Conservation (phyloP, 306 rosid genomes). For the Cicer pinnatifidum region DNA sequence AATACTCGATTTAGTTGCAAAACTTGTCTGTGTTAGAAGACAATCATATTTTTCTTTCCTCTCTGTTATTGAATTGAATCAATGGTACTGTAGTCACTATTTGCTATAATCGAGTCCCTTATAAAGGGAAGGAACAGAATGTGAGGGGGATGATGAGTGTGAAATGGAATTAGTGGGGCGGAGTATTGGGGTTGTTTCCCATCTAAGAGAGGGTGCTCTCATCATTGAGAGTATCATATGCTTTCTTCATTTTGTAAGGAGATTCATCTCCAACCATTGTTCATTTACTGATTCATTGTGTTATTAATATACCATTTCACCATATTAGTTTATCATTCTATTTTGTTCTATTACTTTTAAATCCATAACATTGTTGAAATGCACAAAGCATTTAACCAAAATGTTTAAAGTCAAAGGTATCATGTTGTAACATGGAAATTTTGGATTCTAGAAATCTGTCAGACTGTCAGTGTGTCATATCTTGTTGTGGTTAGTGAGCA, state of each 20-base stretch:
- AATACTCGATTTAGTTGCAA: constrained; percentile 22
- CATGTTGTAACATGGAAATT: constrained; percentile 14
- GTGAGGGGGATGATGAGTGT: too few relatives aligned
- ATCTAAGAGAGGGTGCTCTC: too few relatives aligned
- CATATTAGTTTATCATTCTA: neutral
- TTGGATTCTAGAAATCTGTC: constrained; percentile 7
- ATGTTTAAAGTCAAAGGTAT: constrained; percentile 29
- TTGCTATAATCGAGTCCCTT: neutral
- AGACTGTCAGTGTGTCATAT: neutral
- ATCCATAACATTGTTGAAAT: constrained; percentile 30
- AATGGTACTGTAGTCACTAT: constrained; percentile 12
- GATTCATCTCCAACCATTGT: too few relatives aligned
- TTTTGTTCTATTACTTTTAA: neutral
- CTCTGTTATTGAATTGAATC: constrained; percentile 31
- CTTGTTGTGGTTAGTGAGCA: constrained; percentile 28
- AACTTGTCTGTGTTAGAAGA: constrained; percentile 29
- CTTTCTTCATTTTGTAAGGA: too few relatives aligned
- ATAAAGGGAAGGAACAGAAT: too few relatives aligned
- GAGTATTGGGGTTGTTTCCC: too few relatives aligned
- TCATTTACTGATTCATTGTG: too few relatives aligned
- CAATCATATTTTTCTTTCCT: constrained; percentile 26
- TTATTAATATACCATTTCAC: too few relatives aligned
- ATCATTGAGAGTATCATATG: too few relatives aligned
- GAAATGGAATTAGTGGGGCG: too few relatives aligned
- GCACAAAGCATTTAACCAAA: constrained; percentile 15